phyloP scores from a whole-genome alignment of 495 filamentous ascomycete genomes.

The Penicillium tannophilum region DNA sequence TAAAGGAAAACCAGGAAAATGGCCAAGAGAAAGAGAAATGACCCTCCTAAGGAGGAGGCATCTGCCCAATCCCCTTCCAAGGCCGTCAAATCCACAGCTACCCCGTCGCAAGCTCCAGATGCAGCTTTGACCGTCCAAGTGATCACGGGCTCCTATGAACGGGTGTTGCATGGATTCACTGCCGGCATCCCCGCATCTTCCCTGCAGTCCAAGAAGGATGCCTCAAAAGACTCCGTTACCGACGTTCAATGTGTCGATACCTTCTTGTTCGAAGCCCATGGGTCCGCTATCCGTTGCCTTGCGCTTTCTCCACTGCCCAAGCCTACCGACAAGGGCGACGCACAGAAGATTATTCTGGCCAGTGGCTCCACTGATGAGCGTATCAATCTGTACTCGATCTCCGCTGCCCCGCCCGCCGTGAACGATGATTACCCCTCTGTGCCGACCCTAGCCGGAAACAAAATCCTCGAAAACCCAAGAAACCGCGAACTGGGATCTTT shows the following conservation, averaged over 20 bases:
- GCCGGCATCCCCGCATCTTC: constrained; percentile 59
- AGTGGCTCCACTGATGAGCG: constrained; percentile 89
- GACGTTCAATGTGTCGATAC: constrained; percentile 78
- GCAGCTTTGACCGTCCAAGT: constrained; percentile 72
- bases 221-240: constrained; percentile 30
- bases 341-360: constrained; percentile 80
- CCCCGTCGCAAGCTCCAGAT: constrained; percentile 28
- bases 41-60: constrained; percentile 36
- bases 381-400: constrained; percentile 92
- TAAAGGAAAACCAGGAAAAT: constrained; percentile 39
- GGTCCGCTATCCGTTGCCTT: constrained; percentile 85
- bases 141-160: constrained; percentile 92
- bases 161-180: constrained; percentile 87
- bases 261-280: constrained; percentile 94
- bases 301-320: constrained; percentile 80
- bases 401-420: constrained; percentile 61
- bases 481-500: constrained; percentile 88
- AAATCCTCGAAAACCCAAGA: constrained; percentile 75
- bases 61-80: constrained; percentile 34
- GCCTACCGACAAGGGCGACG: constrained; percentile 46
- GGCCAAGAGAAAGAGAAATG: constrained; percentile 76
- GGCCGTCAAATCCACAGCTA: constrained; percentile 35
- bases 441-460: constrained; percentile 64
- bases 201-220: constrained; percentile 24
- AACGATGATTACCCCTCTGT: constrained; percentile 49